Conservation (phyloP, 192 early-diverging fungal genomes). For the Entomortierella chlamydospora region DNA sequence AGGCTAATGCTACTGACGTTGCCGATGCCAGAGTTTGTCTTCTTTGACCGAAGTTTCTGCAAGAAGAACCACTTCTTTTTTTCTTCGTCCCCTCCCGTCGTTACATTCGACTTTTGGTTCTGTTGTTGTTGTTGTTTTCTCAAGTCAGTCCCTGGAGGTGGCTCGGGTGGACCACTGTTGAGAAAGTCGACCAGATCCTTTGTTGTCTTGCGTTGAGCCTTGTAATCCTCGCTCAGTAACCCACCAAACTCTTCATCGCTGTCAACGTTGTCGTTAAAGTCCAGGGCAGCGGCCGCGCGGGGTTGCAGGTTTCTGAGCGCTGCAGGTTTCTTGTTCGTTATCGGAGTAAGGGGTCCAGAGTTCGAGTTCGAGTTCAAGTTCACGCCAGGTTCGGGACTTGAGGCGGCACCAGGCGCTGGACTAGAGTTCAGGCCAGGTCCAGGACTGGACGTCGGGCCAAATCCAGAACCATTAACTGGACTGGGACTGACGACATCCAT, state of each 20-base stretch:
- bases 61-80: conserved; percentile 38
- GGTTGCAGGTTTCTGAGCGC: conserved; percentile 25
- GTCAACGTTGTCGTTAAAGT: conserved; percentile 31
- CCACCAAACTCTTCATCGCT: conserved; percentile 21
- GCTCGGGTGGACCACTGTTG: conserved; percentile 24
- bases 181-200: conserved; percentile 44
- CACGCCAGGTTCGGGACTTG: not conserved
- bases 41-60: conserved; percentile 27
- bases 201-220: conserved; percentile 31
- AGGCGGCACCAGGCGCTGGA: not conserved
- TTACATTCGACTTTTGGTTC: not conserved
- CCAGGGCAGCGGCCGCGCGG: conserved; percentile 29
- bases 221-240: conserved; percentile 24
- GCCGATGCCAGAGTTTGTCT: conserved; percentile 10
- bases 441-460: not conserved
- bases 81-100: conserved; percentile 10
- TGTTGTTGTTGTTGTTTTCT: not conserved
- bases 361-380: not conserved
- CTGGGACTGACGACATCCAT: not conserved
- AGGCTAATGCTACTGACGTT: not conserved
- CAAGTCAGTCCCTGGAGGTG: not conserved
- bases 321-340: conserved; percentile 2
- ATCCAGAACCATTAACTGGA: no score
- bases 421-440: not conserved
- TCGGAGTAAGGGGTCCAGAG: not conserved